Conservation (phyloP, 139 green algal genomes). For the Chlamydomonas sp. region DNA sequence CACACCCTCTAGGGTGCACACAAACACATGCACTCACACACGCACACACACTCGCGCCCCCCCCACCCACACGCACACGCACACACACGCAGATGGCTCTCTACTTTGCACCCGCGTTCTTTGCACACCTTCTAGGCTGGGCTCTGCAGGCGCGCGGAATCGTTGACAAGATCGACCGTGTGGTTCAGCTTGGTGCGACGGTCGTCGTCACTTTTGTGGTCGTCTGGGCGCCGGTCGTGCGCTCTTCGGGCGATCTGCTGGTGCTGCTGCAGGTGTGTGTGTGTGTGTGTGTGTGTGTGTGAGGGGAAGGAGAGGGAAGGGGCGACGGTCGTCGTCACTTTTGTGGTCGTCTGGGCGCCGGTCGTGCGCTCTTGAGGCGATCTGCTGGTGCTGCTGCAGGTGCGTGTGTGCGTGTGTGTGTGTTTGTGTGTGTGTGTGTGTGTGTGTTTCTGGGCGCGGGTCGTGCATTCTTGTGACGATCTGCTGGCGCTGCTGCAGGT, state of each 20-base stretch:
- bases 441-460: constrained; percentile 68
- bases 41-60: too few relatives aligned
- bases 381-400: constrained; percentile 24
- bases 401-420: neutral
- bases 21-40: too few relatives aligned
- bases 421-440: too few relatives aligned
- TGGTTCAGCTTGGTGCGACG: constrained; percentile 24
- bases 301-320: too few relatives aligned
- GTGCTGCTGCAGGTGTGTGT: constrained; percentile 21
- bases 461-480: constrained; percentile 33
- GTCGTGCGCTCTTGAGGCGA: constrained; percentile 34
- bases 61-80: too few relatives aligned
- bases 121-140: constrained; percentile 85
- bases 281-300: neutral
- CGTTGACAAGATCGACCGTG: constrained; percentile 12
- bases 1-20: too few relatives aligned
- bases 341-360: constrained; percentile 76
- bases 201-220: constrained; percentile 59
- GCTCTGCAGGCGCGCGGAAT: constrained; percentile 44
- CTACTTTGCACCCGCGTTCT: constrained; percentile 95
- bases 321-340: constrained; percentile 42
- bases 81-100: constrained; percentile 96
- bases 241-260: constrained; percentile 16
- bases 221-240: constrained; percentile 70
- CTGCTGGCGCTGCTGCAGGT: constrained; percentile 24